These are phyloP conservation scores for Alisma plantagoaquatica DNA, from an alignment of 106 monocot species.

Conservation along the genomic window DNA sequence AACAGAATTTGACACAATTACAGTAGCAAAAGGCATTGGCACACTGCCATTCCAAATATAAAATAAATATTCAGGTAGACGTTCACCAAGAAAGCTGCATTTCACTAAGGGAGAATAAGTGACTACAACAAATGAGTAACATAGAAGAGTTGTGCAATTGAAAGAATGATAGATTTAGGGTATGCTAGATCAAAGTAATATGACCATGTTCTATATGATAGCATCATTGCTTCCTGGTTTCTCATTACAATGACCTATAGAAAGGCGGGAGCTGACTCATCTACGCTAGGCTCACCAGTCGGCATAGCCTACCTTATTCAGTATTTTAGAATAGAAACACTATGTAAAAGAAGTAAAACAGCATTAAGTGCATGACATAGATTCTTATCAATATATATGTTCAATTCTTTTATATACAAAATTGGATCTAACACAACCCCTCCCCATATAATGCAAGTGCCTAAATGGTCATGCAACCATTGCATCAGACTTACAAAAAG, in stretches of 20 bases:
- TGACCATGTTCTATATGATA: slow-evolving; percentile 83
- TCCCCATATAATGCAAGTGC: too few species aligned
- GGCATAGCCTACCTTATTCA: slow-evolving; percentile 76
- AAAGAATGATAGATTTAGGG: slow-evolving; percentile 90
- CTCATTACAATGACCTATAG: slow-evolving; percentile 88
- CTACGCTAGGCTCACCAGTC: slow-evolving; percentile 86
- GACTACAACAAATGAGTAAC: slow-evolving; percentile 83
- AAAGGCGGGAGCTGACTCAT: slow-evolving; percentile 76
- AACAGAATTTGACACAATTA: slow-evolving; percentile 98
- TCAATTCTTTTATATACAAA: too few species aligned
- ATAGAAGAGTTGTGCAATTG: slow-evolving; percentile 84
- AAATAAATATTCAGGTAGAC: slow-evolving; percentile 89
- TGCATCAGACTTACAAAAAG: too few species aligned
- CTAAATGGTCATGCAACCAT: too few species aligned
- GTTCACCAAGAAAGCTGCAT: slow-evolving; percentile 87
- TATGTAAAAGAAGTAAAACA: too few species aligned
- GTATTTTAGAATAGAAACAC: too few species aligned
- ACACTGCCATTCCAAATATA: slow-evolving; percentile 96
- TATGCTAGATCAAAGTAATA: slow-evolving; percentile 96
- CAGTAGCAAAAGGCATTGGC: slow-evolving; percentile 82
- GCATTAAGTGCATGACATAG: too few species aligned
- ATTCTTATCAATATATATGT: too few species aligned
- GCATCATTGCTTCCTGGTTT: slow-evolving; percentile 95
- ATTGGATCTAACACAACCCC: too few species aligned
- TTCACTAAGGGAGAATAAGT: slow-evolving; percentile 92